These are phyloP conservation scores for Colletotrichum sp. DNA, from an alignment of 2,329 filamentous ascomycete species.

Conservation along the genomic window DNA sequence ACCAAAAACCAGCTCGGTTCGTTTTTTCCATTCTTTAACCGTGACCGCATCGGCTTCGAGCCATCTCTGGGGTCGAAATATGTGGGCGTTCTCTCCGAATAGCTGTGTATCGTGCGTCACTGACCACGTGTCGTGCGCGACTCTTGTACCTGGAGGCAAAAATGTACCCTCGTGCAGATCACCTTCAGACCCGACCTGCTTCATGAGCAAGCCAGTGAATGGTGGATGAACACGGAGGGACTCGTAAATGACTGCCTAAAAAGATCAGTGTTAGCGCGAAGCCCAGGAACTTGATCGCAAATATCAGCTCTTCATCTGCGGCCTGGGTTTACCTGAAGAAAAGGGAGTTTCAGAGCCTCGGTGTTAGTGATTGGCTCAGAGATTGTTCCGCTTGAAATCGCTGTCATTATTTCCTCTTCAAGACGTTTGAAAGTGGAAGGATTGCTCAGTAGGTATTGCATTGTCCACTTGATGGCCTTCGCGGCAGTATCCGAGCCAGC, in stretches of 20 bases:
- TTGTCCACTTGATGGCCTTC: conserved; percentile 42
- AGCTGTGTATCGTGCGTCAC: conserved; percentile 39
- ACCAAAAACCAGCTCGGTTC: conserved; percentile 49
- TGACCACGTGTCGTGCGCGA: conserved; percentile 46
- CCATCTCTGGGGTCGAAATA: conserved; percentile 55
- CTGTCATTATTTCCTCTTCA: conserved; percentile 49
- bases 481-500: conserved; percentile 41
- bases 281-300: rapidly evolving
- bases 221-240: conserved; percentile 53
- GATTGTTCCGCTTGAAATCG: conserved; percentile 16
- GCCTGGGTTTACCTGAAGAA: conserved; percentile 36
- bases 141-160: conserved; percentile 40
- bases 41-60: conserved; percentile 35
- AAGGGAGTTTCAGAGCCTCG: conserved; percentile 39
- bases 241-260: conserved; percentile 56
- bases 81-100: conserved; percentile 50
- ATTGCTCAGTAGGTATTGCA: conserved; percentile 56
- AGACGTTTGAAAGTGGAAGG: conserved; percentile 50
- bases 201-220: conserved; percentile 52
- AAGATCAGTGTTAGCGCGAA: not conserved
- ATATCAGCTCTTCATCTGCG: not conserved
- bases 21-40: conserved; percentile 29
- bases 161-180: conserved; percentile 36
- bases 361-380: conserved; percentile 31
- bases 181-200: conserved; percentile 49